Base-by-base conservation (phyloP, 345 rosid species). In the Xanthoceras sorbifolium region DNA sequence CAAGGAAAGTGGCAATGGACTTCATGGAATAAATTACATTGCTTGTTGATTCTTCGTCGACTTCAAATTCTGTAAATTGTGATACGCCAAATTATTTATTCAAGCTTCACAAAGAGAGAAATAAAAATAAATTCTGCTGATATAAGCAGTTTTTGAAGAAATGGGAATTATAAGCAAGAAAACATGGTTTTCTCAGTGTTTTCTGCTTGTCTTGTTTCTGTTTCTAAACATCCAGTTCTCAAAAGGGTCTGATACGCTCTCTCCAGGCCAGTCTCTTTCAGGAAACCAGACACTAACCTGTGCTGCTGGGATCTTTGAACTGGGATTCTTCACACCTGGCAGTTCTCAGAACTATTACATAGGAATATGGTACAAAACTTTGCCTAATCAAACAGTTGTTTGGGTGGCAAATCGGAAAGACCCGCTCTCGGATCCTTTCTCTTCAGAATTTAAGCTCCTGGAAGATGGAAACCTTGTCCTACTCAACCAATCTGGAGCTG, bases 281-380 rank as follows among this genome's bases (percentile, higher is more conserved):
- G 86, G 79, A 7, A 42, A 72, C 64, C 76, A 81, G 46, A 83
- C 73, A 12, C 40, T 82, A 32, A 71, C 67, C 23, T 82, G 82
- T 18, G 42, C 64, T 0, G 31, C 15, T 7, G 72, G 74, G 5
- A 28, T 0, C 2, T 81, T 81, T 65, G 61, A 32, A 11, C 76
- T 84, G 22, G 86, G 86, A 40, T 84, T 78, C 71, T 78, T 84
- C 76, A 78, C 23, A 50, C 82, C 76, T 32, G 82, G 83, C 31
- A 69, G 61, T 40, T 50, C 81, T 34, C 66, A 23, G 15, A 78
- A 71, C 38, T 46, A 70, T 18, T 83, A 80, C 14, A 40, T 83
- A 20, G 81, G 84, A 31, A 83, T 83, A 14, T 83, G 82, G 80
- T 84, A 75, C 64, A 77, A 75, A 14, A 29, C 28, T 6, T 36